Percentiles rank a stretch among this genome's conserved stretches.
Evolutionary conservation across 2,329 filamentous ascomycete genomes (phyloP).

Genomic region (Alternaria sp.): DNA sequence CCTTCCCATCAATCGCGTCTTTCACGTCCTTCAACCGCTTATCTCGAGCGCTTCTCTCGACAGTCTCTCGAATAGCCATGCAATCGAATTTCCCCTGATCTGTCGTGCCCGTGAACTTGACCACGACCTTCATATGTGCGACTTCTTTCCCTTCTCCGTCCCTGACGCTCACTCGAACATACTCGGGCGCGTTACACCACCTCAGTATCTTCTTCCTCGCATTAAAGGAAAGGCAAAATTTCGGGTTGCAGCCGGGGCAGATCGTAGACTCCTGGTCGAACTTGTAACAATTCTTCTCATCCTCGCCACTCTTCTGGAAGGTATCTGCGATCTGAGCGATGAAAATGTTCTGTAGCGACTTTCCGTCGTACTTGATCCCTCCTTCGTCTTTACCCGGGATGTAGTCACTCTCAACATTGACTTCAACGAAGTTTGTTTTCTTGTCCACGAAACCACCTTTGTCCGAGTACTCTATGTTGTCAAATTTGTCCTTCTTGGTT

Average conservation of each 20-base stretch:
- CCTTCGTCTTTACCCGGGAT: background rate
- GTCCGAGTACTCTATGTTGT: background rate
- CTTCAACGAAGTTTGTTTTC: background rate
- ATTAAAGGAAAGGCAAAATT: background rate
- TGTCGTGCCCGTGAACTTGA: background rate
- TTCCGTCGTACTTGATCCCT: background rate
- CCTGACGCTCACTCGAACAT: constrained; percentile 2
- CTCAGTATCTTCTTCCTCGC: background rate
- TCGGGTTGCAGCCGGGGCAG: background rate
- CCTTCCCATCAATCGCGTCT: background rate
- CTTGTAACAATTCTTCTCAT: constrained; percentile 6
- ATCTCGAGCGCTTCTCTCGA: background rate
- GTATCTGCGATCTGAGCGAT: constrained; percentile 9
- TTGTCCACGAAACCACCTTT: background rate
- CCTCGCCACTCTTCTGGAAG: background rate
- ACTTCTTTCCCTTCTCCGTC: background rate
- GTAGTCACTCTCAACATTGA: background rate
- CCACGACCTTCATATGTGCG: constrained; percentile 1
- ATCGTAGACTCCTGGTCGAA: constrained; percentile 1
- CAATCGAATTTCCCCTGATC: constrained; percentile 10
- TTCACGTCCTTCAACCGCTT: background rate
- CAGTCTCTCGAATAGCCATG: background rate
- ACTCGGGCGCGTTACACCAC: constrained; percentile 10
- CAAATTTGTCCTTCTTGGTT: background rate
- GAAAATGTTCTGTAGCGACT: background rate